Base-by-base conservation (phyloP, 345 rosid genomes). In the Durio zibethinus region DNA sequence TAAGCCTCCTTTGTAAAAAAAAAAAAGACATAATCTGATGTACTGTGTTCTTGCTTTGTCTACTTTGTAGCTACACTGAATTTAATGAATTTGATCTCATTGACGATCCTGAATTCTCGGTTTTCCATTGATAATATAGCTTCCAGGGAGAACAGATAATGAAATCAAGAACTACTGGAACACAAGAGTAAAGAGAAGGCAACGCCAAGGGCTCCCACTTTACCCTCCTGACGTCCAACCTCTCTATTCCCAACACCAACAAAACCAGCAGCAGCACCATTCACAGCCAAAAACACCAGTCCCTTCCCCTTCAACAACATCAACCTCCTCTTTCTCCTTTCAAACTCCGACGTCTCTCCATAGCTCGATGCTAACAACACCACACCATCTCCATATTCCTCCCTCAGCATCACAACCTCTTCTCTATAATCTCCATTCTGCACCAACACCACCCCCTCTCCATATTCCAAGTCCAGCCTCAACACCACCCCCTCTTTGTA, bases 91-190 rank as follows among this genome's bases (percentile, higher is more conserved):
- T 66, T 66, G 10, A 35, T 63, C 33, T 59, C 7, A 4, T 27
- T 4, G 10, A 59, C 27, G 38, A 61, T 2, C 42, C 14, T 42
- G 20, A 40, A 9, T 21, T 50, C 12, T 18, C 2, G 7, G 4
- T 71, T 70, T 69, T 9, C 21, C 35, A 14, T 25, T 45, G 54
- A 43, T 68, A 16, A 48, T 18, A n/a, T 5, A 71, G 74, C 60
- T 71, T 50, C 74, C 74, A 10, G 42, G 42, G 23, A 85, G 94
- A 76, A 91, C 94, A 68, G 93, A 91, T 75, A 91, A 91, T 75
- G 94, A 91, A 85, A 91, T 91, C 65, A 90, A 90, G 78, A 90
- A 90, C 79, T 90, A 89, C 53, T 90, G 94, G 94, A 90, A 90
- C 86, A 91, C 91, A 27, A 77, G 93, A 42, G 78, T 91, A 74